Conservation (phyloP, 2,329 filamentous ascomycete species). For the Alternaria atra region DNA sequence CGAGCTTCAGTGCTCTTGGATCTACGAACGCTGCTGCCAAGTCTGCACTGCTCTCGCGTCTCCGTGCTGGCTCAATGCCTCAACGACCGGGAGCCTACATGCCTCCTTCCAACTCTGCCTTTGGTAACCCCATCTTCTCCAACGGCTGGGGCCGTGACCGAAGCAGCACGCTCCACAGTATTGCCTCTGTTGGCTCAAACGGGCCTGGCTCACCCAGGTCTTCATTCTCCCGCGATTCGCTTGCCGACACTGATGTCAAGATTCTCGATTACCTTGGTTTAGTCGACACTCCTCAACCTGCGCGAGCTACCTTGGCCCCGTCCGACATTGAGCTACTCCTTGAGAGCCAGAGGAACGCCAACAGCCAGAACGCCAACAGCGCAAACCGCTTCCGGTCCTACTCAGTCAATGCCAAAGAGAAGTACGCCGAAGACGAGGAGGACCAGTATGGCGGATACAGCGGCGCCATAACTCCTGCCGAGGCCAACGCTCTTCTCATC, state of each 20-base stretch:
- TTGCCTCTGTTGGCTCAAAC: slow-evolving; percentile 86
- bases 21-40: slow-evolving; percentile 63
- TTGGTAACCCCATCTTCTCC: slow-evolving; percentile 87
- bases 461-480: slow-evolving; percentile 67
- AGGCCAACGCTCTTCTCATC: slow-evolving; percentile 68
- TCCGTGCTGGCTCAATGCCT: slow-evolving; percentile 93
- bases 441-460: slow-evolving; percentile 72
- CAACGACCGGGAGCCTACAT: slow-evolving; percentile 76
- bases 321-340: slow-evolving; percentile 63
- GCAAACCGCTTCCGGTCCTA: slow-evolving; percentile 93
- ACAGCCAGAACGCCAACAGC: slow-evolving; percentile 66
- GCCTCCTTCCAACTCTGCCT: slow-evolving; percentile 67
- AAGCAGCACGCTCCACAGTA: slow-evolving; percentile 87
- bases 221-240: slow-evolving; percentile 83
- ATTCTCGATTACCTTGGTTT: slow-evolving; percentile 96
- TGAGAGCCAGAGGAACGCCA: slow-evolving; percentile 66
- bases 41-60: slow-evolving; percentile 80
- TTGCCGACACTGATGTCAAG: slow-evolving; percentile 86
- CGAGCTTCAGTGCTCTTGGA: slow-evolving; percentile 54
- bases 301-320: slow-evolving; percentile 73
- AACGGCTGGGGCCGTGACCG: slow-evolving; percentile 89
- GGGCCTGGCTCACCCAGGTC: slow-evolving; percentile 87
- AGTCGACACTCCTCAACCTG: slow-evolving; percentile 88
- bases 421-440: slow-evolving; percentile 89
- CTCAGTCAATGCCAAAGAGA: slow-evolving; percentile 98